Percentiles rank a stretch among this genome's conserved stretches.
Conservation (phyloP, 805 yeast species). For the Myxozyma lipomycoides region DNA sequence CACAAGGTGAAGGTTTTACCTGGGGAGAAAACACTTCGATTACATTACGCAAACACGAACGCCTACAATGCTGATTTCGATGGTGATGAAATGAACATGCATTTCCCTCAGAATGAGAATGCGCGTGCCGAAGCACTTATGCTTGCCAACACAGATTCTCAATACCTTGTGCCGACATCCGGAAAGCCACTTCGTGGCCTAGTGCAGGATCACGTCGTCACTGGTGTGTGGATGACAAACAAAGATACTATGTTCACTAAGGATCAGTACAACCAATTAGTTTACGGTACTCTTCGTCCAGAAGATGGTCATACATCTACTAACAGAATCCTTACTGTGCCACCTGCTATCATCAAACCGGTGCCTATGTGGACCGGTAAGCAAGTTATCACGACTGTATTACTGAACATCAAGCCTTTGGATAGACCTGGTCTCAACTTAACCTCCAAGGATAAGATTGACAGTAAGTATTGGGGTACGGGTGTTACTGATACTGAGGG, state of each 20-base stretch:
- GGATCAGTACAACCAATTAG: conserved; percentile 87
- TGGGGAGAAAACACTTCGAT: conserved; percentile 91
- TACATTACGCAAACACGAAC: conserved; percentile 98
- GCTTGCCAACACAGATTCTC: conserved; percentile 95
- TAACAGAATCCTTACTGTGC: conserved; percentile 61
- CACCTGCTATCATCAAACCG: conserved; percentile 88
- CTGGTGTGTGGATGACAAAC: conserved; percentile 97
- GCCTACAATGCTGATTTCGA: conserved; percentile 99
- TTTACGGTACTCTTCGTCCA: conserved; percentile 92
- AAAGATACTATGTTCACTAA: conserved; percentile 88
- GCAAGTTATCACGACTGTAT: conserved; percentile 88
- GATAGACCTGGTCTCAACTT: conserved; percentile 90
- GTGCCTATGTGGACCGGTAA: conserved; percentile 96
- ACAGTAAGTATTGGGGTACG: conserved; percentile 91
- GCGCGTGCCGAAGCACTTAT: conserved; percentile 95
- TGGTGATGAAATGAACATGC: conserved; percentile 99
- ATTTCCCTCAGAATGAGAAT: conserved; percentile 95
- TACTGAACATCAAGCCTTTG: conserved; percentile 81
- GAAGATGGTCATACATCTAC: conserved; percentile 93
- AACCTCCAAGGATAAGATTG: conserved; percentile 78
- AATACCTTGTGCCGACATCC: conserved; percentile 95
- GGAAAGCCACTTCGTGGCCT: conserved; percentile 98
- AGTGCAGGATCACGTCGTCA: conserved; percentile 97
- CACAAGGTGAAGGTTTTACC: conserved; percentile 96
- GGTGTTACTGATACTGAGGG: conserved; percentile 77